Evolutionary conservation across 192 early-diverging fungal species (phyloP).

Genomic region (Gaertneriomyces sp.): DNA sequence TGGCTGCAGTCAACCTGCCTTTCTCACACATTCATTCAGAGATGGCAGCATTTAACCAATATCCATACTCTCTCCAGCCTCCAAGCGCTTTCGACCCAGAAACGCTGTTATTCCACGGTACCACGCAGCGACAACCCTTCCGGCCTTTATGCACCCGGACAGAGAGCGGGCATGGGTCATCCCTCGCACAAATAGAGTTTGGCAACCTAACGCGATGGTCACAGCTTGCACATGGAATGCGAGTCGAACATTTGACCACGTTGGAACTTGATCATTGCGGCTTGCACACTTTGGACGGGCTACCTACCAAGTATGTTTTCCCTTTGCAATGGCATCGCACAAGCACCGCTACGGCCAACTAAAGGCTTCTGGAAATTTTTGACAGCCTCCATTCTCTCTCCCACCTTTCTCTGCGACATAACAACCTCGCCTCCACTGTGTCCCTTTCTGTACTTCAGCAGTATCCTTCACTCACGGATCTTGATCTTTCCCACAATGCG

Average conservation of each 20-base stretch:
- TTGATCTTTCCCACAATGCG: no score
- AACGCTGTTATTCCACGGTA: conserved; percentile 32
- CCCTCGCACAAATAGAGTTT: conserved; percentile 46
- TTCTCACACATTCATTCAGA: no score
- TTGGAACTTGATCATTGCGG: conserved; percentile 52
- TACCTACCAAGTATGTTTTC: conserved; percentile 14
- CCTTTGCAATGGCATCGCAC: no score
- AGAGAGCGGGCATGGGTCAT: conserved; percentile 46
- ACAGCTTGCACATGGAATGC: conserved; percentile 12
- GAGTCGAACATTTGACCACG: conserved; percentile 46
- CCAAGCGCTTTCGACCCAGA: conserved; percentile 4
- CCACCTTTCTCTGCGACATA: no score
- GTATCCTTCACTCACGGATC: no score
- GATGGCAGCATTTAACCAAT: not conserved
- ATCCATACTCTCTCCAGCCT: not conserved
- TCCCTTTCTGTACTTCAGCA: no score
- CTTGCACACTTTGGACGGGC: conserved; percentile 39
- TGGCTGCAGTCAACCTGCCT: no score
- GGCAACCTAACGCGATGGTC: conserved; percentile 32
- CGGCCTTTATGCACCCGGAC: conserved; percentile 51
- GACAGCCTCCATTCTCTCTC: no score
- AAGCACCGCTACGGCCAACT: no score
- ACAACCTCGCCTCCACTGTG: no score
- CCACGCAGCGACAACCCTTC: conserved; percentile 50
- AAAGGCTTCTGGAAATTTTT: no score